Conservation (phyloP, 768 basidiomycete genomes). For the Calocera cornea region DNA sequence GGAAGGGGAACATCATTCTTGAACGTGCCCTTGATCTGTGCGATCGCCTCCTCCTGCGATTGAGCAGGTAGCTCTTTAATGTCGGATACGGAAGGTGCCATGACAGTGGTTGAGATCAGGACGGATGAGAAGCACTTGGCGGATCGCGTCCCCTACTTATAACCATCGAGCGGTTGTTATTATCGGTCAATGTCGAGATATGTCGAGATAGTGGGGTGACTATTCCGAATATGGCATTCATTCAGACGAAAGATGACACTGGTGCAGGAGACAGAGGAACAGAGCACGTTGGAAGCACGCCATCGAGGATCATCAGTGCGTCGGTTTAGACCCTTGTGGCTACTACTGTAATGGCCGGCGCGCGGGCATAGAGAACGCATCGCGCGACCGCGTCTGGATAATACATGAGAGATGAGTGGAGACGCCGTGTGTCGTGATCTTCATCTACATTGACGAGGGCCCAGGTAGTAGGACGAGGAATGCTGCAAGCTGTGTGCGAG, state of each 20-base stretch:
- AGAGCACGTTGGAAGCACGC: constrained; percentile 2
- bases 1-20: constrained; percentile 5
- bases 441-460: too few relatives aligned
- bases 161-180: neutral
- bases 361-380: too few relatives aligned
- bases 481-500: too few relatives aligned
- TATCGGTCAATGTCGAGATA: neutral
- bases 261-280: neutral
- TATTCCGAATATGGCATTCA: neutral
- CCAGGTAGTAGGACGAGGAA: too few relatives aligned
- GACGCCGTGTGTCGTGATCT: too few relatives aligned
- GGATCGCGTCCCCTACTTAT: neutral
- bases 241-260: neutral
- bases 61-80: neutral
- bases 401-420: too few relatives aligned
- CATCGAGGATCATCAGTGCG: neutral
- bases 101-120: neutral
- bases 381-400: too few relatives aligned
- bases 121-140: neutral
- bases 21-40: neutral
- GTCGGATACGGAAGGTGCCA: constrained; percentile 5
- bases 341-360: too few relatives aligned
- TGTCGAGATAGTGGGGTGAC: neutral
- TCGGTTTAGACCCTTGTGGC: too few relatives aligned
- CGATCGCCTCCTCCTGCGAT: neutral